Conservation (phyloP, 2,329 filamentous ascomycete species). For the Fusarium xyrophilum region DNA sequence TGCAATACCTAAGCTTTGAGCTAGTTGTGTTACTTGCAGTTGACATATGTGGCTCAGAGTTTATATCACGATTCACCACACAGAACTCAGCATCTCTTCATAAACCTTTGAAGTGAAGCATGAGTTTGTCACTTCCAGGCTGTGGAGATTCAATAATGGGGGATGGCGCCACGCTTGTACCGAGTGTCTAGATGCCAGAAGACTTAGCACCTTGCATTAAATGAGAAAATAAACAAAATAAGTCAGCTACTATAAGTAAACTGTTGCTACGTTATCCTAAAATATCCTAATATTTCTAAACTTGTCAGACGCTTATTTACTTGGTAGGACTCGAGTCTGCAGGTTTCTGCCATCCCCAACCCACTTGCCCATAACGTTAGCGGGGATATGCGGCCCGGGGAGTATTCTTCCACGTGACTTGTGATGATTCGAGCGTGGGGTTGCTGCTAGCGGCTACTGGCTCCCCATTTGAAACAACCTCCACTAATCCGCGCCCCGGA, state of each 20-base stretch:
- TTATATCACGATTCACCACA: background rate
- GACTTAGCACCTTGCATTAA: background rate
- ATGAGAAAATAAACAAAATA: background rate
- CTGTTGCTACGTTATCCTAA: background rate
- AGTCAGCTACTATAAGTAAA: background rate
- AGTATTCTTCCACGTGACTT: background rate
- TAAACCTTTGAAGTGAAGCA: no score
- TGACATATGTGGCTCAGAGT: background rate
- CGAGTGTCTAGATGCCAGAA: background rate
- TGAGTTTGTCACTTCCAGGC: background rate
- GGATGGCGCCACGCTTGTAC: background rate
- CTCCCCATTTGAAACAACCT: conserved; percentile 28
- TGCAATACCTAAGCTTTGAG: background rate
- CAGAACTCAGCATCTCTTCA: background rate
- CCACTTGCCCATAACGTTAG: conserved; percentile 3
- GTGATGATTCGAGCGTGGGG: background rate
- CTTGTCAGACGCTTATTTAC: background rate
- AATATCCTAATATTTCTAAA: background rate
- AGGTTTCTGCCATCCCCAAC: background rate
- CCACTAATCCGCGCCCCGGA: conserved; percentile 8
- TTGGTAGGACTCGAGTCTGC: background rate
- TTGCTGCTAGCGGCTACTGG: conserved; percentile 13
- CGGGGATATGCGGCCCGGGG: background rate
- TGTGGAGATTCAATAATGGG: conserved; percentile 6
- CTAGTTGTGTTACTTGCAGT: background rate